Conservation (phyloP, 2,329 filamentous ascomycete genomes). For the Diaporthe humulicola region DNA sequence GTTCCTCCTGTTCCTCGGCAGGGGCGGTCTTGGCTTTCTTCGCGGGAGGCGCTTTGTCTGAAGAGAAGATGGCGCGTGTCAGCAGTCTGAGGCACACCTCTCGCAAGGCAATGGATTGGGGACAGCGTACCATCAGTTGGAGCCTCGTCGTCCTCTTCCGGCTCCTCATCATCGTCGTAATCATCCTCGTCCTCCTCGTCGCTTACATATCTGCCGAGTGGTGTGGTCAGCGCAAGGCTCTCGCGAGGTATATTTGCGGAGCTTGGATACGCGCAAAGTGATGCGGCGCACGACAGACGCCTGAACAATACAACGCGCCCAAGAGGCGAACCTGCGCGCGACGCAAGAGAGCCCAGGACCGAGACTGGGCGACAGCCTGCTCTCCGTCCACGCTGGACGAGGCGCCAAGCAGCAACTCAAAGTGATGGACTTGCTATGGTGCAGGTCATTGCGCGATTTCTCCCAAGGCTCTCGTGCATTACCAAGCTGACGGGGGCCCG, state of each 20-base stretch:
- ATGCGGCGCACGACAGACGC: background rate
- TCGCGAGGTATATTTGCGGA: background rate
- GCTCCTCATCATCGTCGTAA: constrained; percentile 53
- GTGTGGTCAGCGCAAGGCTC: background rate
- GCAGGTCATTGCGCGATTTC: constrained; percentile 15
- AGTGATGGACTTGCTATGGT: background rate
- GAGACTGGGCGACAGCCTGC: background rate
- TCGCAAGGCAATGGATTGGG: background rate
- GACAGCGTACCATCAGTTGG: constrained; percentile 48
- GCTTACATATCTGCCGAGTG: constrained; percentile 43
- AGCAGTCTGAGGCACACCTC: background rate
- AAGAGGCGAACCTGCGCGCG: background rate
- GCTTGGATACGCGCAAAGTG: background rate
- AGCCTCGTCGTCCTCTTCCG: constrained; percentile 55
- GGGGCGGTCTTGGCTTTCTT: constrained; percentile 65
- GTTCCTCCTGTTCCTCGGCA: constrained; percentile 44
- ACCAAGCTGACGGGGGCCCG: background rate
- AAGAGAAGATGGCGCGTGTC: background rate
- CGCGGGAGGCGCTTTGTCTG: constrained; percentile 59
- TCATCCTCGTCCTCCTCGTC: constrained; percentile 57
- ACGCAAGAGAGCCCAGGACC: background rate
- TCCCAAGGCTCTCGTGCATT: background rate
- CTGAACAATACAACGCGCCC: background rate
- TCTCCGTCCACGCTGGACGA: background rate
- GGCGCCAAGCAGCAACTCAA: background rate